Percentiles rank a stretch among this genome's conserved stretches.
phyloP scores from a whole-genome alignment of 2,329 filamentous ascomycete species.

The Aspergillus sclerotialis region DNA sequence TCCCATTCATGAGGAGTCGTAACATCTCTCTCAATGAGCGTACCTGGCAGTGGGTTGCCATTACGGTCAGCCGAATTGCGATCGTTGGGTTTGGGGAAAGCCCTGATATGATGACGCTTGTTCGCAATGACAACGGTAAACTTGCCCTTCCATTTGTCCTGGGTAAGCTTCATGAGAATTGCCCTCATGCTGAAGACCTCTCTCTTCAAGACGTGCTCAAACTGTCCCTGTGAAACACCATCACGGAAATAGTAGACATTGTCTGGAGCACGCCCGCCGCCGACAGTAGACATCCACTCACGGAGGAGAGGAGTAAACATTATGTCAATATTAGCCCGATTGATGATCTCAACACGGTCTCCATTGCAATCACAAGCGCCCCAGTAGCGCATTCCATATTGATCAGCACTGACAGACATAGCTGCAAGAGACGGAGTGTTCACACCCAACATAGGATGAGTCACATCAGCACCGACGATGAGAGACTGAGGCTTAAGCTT shows the following conservation, averaged over 20 bases:
- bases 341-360: slow-evolving; percentile 71
- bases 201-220: slow-evolving; percentile 67
- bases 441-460: slow-evolving; percentile 67
- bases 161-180: slow-evolving; percentile 40
- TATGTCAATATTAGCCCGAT: slow-evolving; percentile 54
- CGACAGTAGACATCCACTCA: slow-evolving; percentile 56
- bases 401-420: slow-evolving; percentile 74
- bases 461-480: slow-evolving; percentile 87
- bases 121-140: slow-evolving; percentile 83
- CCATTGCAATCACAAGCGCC: slow-evolving; percentile 80
- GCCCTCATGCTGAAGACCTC: slow-evolving; percentile 68
- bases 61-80: slow-evolving; percentile 58
- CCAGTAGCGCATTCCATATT: slow-evolving; percentile 64
- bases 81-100: slow-evolving; percentile 65
- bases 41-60: slow-evolving; percentile 76
- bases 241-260: slow-evolving; percentile 90
- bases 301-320: slow-evolving; percentile 60
- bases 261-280: slow-evolving; percentile 52
- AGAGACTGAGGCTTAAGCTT: slow-evolving; percentile 51
- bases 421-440: slow-evolving; percentile 71
- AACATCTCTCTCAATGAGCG: slow-evolving; percentile 79
- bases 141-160: slow-evolving; percentile 46
- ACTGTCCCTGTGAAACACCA: slow-evolving; percentile 84
- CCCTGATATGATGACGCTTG: slow-evolving; percentile 90
- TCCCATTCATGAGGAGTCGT: slow-evolving; percentile 88